These are phyloP conservation scores for Salix arbutifolia DNA, from an alignment of 345 rosid species.

Conservation along the genomic window DNA sequence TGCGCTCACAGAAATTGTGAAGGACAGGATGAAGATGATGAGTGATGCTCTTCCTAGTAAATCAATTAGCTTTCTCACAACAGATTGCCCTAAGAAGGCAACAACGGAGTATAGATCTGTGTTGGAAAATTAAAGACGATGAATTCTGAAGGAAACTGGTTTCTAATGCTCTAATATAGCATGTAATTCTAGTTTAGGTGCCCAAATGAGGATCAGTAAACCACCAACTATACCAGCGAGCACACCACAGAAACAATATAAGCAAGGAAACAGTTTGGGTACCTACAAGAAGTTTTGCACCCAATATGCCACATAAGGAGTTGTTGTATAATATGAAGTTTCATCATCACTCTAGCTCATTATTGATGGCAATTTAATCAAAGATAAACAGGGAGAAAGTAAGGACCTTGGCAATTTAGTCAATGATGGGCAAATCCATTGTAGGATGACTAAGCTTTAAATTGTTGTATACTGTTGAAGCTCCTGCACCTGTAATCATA, in stretches of 20 bases:
- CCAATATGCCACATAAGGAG: constrained; percentile 55
- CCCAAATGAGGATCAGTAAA: background rate
- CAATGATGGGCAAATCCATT: too few relatives aligned
- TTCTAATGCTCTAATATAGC: too few relatives aligned
- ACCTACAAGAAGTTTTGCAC: constrained; percentile 72
- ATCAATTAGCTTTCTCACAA: constrained; percentile 11
- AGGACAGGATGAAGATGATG: constrained; percentile 21
- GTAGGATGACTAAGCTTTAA: too few relatives aligned
- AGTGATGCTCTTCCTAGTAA: constrained; percentile 24
- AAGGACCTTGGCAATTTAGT: too few relatives aligned
- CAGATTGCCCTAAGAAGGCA: constrained; percentile 19
- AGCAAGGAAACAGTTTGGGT: background rate
- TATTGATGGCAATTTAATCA: too few relatives aligned
- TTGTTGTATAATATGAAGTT: constrained; percentile 43
- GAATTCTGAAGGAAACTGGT: background rate
- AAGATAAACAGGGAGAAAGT: too few relatives aligned
- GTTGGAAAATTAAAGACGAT: background rate
- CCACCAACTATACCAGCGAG: constrained; percentile 40
- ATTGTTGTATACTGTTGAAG: too few relatives aligned
- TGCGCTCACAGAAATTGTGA: constrained; percentile 19
- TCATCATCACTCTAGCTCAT: background rate
- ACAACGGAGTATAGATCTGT: constrained; percentile 23
- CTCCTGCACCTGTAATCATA: too few relatives aligned
- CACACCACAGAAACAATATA: too few relatives aligned
- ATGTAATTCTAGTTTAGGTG: background rate